Base-by-base conservation (phyloP, 108 stramenopile genomes). In the Pseudonitzschia pungens region DNA sequence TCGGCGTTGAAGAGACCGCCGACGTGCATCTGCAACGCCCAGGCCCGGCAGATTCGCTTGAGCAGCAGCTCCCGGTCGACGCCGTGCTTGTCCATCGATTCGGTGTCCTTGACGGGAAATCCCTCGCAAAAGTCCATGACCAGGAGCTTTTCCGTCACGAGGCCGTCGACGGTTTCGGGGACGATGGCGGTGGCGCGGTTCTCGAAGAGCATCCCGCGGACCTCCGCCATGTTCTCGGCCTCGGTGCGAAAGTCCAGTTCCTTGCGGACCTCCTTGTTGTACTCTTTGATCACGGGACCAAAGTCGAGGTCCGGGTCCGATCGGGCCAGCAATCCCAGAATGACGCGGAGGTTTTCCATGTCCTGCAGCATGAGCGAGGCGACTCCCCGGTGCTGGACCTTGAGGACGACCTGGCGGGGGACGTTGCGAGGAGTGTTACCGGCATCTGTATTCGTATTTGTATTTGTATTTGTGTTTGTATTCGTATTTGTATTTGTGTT, bases 81-180 rank as follows among this genome's bases (percentile, higher is more conserved):
- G 26, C 73, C 68, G 36, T 75, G 70, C 51, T 74, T 27, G 16
- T 75, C 78, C 15, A 81, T 60, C 29, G 48, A 44, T 0, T 33
- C 72, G 52, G 78, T 50, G 55, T 85, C 69, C 36, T 71, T 57
- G 28, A 86, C 69, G 2, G 69, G 76, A 72, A 73, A 63, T 26
- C 90, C 92, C 33, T 89, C 85, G 12, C 88, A 80, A 68, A 79
- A 93, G 33, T 86, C 78, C 92, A 93, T 93, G n/a, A 89, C 76
- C 66, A 93, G 70, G 11, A 89, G 76, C 28, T 77, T 75, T 15
- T 62, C 44, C 22, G 42, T 26, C n/a, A 44, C 36, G 18, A 65
- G 52, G 29, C 33, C 63, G 3, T 32, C 24, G 31, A 43, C 20
- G n/a, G 44, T 51, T 48, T 68, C 50, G 1, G 68, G 50, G 10